Base-by-base conservation (phyloP, 2,329 filamentous ascomycete genomes). In the Xylaria digitata region DNA sequence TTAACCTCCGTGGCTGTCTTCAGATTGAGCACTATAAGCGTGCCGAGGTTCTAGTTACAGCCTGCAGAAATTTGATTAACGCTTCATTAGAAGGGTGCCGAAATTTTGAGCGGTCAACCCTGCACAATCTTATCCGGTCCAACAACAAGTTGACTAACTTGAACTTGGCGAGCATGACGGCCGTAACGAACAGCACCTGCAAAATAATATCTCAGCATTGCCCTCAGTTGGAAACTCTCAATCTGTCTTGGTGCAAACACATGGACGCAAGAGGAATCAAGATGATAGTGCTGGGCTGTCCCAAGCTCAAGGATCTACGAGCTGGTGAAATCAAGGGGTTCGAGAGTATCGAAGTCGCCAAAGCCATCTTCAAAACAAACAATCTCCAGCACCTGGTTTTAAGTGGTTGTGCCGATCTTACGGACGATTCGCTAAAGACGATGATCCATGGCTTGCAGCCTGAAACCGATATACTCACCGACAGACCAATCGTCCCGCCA, bases 201-300 rank as follows among this genome's bases (percentile, higher is more conserved):
- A 92, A 90, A 75, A 93, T 96, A 66, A 91, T 99, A 66, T 90
- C 92, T 0, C 85, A 91, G 60, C 90, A 90, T 45, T 98, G 95
- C 74, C 89, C 90, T 1, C 89, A 90, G 55, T 83, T 99, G n/a
- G 90, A 97, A 78, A 85, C 87, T 62, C 85, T 98, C 71, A 96
- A 97, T 74, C 87, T 98, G 21, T 97, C 94, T 0, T 98, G 95
- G 93, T 99, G 96, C 81, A 90, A 89, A 71, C 91, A 93, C 67
- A 89, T 97, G 76, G 91, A 96, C 75, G 91, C 92, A 8, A 83
- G 87, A 13, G 94, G 94, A 4, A 82, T 98, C 61, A 88, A 85
- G 70, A 86, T 86, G 58, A 86, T 99, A 1, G 82, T 97, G 0
- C 84, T 91, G 66, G 86, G 86, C 1, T 98, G 96, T 75, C 83